These are phyloP conservation scores for Termitomyces sp. DNA, from an alignment of 768 basidiomycete species.

Conservation along the genomic window DNA sequence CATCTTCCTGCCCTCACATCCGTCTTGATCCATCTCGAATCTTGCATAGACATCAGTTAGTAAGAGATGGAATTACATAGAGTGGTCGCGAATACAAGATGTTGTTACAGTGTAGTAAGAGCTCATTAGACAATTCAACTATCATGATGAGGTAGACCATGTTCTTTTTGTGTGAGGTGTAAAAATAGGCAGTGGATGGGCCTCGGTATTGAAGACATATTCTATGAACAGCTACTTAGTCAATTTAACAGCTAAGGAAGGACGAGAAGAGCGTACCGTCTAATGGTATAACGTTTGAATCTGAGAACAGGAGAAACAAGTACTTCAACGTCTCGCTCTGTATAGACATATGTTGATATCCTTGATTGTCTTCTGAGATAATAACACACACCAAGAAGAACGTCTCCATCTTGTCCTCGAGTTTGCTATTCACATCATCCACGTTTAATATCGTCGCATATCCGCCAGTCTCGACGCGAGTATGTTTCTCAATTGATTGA, in stretches of 20 bases:
- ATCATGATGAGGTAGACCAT: constrained; percentile 10
- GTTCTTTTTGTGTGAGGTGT: constrained; percentile 14
- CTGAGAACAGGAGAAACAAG: constrained; percentile 84
- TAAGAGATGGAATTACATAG: not conserved
- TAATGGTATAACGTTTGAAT: constrained; percentile 65
- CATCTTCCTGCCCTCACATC: too few species aligned
- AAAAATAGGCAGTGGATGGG: constrained; percentile 32
- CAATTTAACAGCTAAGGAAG: not conserved
- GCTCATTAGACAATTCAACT: not conserved
- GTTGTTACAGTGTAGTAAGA: too few species aligned
- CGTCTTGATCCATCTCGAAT: not conserved
- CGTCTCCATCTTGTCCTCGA: constrained; percentile 93
- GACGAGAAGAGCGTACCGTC: constrained; percentile 43
- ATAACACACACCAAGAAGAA: constrained; percentile 68
- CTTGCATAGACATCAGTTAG: not conserved
- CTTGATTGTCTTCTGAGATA: not conserved
- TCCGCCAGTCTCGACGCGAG: constrained; percentile 71
- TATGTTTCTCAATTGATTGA: constrained; percentile 82
- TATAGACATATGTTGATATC: not conserved
- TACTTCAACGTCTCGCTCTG: constrained; percentile 93
- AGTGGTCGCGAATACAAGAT: too few species aligned
- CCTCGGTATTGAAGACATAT: constrained; percentile 91
- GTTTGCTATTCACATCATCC: constrained; percentile 58
- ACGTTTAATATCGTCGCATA: constrained; percentile 87
- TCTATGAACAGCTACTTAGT: constrained; percentile 31